phyloP scores from a whole-genome alignment of 2,329 filamentous ascomycete species.

The Lomentospora prolificans region DNA sequence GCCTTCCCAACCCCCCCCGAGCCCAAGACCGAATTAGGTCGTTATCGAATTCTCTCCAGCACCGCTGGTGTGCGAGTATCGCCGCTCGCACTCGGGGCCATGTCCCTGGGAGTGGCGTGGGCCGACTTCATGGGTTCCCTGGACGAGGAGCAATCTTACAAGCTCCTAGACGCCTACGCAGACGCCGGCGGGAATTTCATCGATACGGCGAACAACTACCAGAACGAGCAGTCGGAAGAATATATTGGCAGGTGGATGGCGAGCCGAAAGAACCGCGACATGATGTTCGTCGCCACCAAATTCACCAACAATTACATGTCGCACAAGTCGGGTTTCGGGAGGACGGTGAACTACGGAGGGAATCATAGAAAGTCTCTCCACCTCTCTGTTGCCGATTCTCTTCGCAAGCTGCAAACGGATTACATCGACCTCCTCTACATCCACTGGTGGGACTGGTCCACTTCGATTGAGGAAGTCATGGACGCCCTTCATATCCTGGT shows the following conservation, averaged over 20 bases:
- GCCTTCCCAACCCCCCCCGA: slow-evolving; percentile 20
- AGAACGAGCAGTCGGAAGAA: slow-evolving; percentile 38
- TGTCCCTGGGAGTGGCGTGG: slow-evolving; percentile 35
- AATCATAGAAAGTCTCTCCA: slow-evolving; percentile 28
- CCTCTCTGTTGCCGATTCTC: slow-evolving; percentile 27
- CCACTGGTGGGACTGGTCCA: slow-evolving; percentile 34
- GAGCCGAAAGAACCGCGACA: slow-evolving; percentile 30
- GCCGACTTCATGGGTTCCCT: slow-evolving; percentile 33
- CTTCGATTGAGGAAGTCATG: slow-evolving; percentile 32
- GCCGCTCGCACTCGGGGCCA: slow-evolving; percentile 32
- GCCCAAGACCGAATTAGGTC: slow-evolving; percentile 34
- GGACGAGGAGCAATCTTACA: slow-evolving; percentile 41
- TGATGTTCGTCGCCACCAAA: slow-evolving; percentile 39
- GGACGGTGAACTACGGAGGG: slow-evolving; percentile 26
- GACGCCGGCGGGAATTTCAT: slow-evolving; percentile 51
- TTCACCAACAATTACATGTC: slow-evolving; percentile 30
- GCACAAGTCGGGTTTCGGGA: slow-evolving; percentile 20
- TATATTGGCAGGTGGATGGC: slow-evolving; percentile 43
- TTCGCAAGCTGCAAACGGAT: slow-evolving; percentile 28
- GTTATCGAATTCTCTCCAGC: slow-evolving; percentile 57
- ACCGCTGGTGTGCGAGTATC: slow-evolving; percentile 41
- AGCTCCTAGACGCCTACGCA: slow-evolving; percentile 44
- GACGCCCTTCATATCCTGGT: slow-evolving; percentile 30
- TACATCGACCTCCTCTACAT: slow-evolving; percentile 29
- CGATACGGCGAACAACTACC: slow-evolving; percentile 44